These are phyloP conservation scores for Scleroderma bovista DNA, from an alignment of 768 basidiomycete genomes.

Conservation along the genomic window DNA sequence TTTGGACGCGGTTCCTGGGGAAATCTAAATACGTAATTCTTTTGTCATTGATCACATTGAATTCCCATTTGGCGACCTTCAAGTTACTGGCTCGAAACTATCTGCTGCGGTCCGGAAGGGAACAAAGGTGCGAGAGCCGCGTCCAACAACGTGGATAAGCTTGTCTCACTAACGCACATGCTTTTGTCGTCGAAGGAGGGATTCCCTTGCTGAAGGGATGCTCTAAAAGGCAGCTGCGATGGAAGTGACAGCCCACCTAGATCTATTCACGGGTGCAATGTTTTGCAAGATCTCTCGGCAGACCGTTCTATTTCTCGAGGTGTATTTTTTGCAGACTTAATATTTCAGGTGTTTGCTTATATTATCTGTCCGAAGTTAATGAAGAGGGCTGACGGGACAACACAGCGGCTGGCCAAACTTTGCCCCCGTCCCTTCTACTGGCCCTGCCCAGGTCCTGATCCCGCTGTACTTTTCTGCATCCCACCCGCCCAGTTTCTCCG, in stretches of 20 bases:
- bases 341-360: neutral
- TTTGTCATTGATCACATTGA: neutral
- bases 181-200: neutral
- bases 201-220: neutral
- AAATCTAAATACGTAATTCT: neutral
- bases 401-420: neutral
- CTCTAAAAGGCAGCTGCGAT: neutral
- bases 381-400: neutral
- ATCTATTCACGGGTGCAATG: neutral
- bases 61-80: neutral
- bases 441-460: neutral
- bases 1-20: neutral
- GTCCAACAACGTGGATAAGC: neutral
- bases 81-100: neutral
- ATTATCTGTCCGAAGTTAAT: neutral
- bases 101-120: neutral
- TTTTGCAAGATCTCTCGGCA: conserved; percentile 1
- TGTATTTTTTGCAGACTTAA: neutral
- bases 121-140: neutral
- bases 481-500: neutral
- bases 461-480: neutral
- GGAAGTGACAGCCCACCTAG: neutral
- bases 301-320: neutral
- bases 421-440: neutral
- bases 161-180: neutral